Percentiles rank a stretch among this genome's conserved stretches.
phyloP scores from a whole-genome alignment of 2,329 filamentous ascomycete genomes.

The Cladophialophora psammophila region DNA sequence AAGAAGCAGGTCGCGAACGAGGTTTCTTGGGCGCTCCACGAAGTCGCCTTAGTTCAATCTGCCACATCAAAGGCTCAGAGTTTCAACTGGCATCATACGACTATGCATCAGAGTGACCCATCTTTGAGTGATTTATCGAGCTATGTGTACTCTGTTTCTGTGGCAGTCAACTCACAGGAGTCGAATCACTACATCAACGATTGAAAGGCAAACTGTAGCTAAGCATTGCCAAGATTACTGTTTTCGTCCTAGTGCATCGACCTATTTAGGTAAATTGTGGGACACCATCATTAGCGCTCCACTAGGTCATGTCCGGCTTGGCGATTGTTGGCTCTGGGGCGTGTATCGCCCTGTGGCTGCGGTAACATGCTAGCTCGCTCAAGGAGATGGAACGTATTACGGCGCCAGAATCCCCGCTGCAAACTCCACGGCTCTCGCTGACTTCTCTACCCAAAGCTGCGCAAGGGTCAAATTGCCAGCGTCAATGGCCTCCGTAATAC shows the following conservation, averaged over 20 bases:
- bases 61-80: not conserved
- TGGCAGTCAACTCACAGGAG: not conserved
- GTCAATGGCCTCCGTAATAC: slow-evolving; percentile 42
- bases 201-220: not conserved
- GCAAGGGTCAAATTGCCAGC: slow-evolving; percentile 37
- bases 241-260: not conserved
- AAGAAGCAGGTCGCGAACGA: not conserved
- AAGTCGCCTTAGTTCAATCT: not conserved
- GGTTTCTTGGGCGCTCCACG: not conserved
- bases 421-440: slow-evolving; percentile 39
- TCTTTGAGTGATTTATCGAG: not conserved
- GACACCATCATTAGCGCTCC: not conserved
- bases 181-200: not conserved
- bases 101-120: not conserved
- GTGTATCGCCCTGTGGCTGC: not conserved
- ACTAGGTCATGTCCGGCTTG: not conserved
- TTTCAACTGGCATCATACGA: not conserved
- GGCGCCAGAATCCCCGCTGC: slow-evolving; percentile 39
- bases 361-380: not conserved
- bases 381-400: not conserved
- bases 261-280: not conserved
- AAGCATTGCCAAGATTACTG: not conserved
- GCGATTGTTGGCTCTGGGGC: not conserved
- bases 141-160: not conserved
- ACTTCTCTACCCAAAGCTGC: slow-evolving; percentile 39